Percentiles rank a stretch among this genome's conserved stretches.
phyloP scores from a whole-genome alignment of 305 asterid genomes.

The Fraxinus greggii region DNA sequence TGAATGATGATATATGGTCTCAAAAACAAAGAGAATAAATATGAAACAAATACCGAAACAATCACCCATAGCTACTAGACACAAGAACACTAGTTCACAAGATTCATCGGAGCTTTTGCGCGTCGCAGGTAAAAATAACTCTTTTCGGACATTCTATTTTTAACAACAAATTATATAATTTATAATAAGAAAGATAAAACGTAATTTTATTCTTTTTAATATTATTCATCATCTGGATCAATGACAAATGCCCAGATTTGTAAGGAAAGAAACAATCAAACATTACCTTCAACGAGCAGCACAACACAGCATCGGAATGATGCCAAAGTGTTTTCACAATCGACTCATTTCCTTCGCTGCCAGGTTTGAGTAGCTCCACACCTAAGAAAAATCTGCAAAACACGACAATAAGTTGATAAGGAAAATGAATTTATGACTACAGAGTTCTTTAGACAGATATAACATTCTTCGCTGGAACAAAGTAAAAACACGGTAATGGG shows the following conservation, averaged over 20 bases:
- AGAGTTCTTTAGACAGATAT: background rate
- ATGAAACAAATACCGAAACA: background rate
- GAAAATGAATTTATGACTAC: background rate
- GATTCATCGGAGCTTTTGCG: background rate
- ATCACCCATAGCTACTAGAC: background rate
- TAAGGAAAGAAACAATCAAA: background rate
- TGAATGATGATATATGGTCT: background rate
- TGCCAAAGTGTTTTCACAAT: constrained; percentile 84
- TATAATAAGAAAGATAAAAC: background rate
- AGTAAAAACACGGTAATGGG: background rate
- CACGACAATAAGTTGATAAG: background rate
- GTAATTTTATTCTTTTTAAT: background rate
- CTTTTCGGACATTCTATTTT: background rate
- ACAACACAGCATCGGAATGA: constrained; percentile 81
- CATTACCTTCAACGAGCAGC: constrained; percentile 86
- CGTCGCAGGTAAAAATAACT: background rate
- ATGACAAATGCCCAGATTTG: background rate
- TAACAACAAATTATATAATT: background rate
- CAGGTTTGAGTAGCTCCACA: constrained; percentile 70
- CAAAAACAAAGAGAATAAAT: background rate
- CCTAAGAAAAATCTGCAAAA: constrained; percentile 77
- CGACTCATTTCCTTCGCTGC: constrained; percentile 58
- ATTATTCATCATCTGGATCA: background rate
- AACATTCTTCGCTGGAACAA: background rate
- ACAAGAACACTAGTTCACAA: background rate